phyloP scores from a whole-genome alignment of 1,284 basidiomycete species.

The Rhodotorula sp. region DNA sequence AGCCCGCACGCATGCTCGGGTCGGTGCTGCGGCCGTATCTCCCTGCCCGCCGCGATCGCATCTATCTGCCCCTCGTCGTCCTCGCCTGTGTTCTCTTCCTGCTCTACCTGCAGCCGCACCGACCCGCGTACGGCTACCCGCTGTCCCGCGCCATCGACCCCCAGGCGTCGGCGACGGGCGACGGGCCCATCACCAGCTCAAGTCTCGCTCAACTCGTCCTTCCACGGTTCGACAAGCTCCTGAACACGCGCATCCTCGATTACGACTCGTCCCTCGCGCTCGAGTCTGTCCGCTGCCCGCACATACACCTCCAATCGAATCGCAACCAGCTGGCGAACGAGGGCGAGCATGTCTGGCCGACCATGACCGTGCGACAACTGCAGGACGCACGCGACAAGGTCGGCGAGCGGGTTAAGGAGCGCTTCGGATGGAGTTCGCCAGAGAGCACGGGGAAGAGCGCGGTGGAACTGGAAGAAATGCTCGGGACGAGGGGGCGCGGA shows the following conservation, averaged over 20 bases:
- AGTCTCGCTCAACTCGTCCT: not conserved
- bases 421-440: conserved; percentile 12
- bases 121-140: not conserved
- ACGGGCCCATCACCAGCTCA: not conserved
- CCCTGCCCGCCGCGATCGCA: not conserved
- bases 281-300: conserved; percentile 6
- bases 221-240: not conserved
- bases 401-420: conserved; percentile 48
- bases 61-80: not conserved
- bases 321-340: conserved; percentile 52
- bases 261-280: not conserved
- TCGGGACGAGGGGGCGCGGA: conserved; percentile 41
- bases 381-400: conserved; percentile 47
- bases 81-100: not conserved
- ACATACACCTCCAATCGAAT: conserved; percentile 49
- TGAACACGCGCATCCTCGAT: not conserved
- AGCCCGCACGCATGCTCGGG: too few relatives aligned
- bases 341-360: conserved; percentile 49
- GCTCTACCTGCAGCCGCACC: conserved; percentile 6
- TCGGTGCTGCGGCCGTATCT: too few relatives aligned
- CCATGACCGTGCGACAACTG: conserved; percentile 47
- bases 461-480: conserved; percentile 45
- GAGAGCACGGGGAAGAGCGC: conserved; percentile 8
- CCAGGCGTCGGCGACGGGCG: too few relatives aligned
- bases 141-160: not conserved